A percentile compares a stretch with the other conserved stretches of the same genome.
phyloP scores from a whole-genome alignment of 305 asterid genomes.

The Stenogyne calaminthoides region DNA sequence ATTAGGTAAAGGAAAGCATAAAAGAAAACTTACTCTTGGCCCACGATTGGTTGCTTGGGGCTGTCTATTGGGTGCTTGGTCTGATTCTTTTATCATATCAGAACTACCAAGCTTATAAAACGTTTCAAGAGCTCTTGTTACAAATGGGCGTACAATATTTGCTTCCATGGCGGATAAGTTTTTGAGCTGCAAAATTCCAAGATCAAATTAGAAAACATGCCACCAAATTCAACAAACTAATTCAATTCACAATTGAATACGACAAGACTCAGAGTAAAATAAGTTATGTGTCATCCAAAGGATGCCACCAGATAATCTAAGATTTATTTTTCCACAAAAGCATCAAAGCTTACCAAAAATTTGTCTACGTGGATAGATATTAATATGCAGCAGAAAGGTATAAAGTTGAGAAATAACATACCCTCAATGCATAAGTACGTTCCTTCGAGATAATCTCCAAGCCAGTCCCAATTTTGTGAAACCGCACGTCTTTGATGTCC shows the following conservation, averaged over 20 bases:
- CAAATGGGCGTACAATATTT: conserved; percentile 89
- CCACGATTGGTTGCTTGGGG: conserved; percentile 74
- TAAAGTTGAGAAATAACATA: conserved; percentile 35
- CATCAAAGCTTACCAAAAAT: background rate
- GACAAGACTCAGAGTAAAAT: background rate
- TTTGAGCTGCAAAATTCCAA: conserved; percentile 65
- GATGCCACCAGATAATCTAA: conserved; percentile 21
- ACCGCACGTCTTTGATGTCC: conserved; percentile 93
- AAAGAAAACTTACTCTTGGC: conserved; percentile 63
- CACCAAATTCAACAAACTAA: background rate
- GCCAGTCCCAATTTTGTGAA: conserved; percentile 91
- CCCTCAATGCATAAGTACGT: conserved; percentile 74
- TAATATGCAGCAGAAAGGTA: conserved; percentile 9
- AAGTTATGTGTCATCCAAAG: background rate
- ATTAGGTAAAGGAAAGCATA: too few relatives aligned
- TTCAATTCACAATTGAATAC: background rate
- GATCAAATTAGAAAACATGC: conserved; percentile 2
- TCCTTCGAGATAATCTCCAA: conserved; percentile 80
- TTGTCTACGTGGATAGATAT: background rate
- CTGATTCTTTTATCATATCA: conserved; percentile 76
- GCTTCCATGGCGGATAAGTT: conserved; percentile 96
- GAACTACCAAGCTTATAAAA: conserved; percentile 74
- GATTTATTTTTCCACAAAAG: background rate
- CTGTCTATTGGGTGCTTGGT: conserved; percentile 57
- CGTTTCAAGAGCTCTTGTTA: conserved; percentile 79